Evolutionary conservation across 495 filamentous ascomycete genomes (phyloP).

Genomic region (Penicillium malachiteum): DNA sequence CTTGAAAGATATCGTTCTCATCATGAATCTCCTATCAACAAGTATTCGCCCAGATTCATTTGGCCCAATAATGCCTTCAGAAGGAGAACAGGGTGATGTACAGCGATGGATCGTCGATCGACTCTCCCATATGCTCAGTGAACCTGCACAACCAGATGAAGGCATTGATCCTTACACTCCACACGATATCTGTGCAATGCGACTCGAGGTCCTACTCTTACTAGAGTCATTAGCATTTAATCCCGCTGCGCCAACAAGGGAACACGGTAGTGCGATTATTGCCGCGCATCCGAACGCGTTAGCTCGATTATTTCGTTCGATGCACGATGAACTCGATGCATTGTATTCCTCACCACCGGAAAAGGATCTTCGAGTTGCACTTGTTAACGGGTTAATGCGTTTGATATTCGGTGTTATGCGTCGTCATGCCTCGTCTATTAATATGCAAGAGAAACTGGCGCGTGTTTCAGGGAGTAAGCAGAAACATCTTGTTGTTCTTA

Average conservation of each 20-base stretch:
- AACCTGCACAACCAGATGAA: constrained; percentile 49
- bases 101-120: constrained; percentile 62
- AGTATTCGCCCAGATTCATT: constrained; percentile 58
- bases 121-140: constrained; percentile 58
- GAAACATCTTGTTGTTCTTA: constrained; percentile 64
- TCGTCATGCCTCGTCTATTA: constrained; percentile 45
- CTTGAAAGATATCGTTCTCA: constrained; percentile 57
- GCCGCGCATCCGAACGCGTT: constrained; percentile 55
- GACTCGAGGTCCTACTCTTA: constrained; percentile 56
- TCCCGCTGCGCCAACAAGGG: constrained; percentile 29
- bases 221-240: constrained; percentile 51
- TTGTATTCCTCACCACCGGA: constrained; percentile 55
- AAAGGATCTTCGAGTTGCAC: constrained; percentile 34
- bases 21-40: constrained; percentile 57
- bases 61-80: constrained; percentile 56
- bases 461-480: constrained; percentile 59
- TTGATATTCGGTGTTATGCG: constrained; percentile 59
- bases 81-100: constrained; percentile 50
- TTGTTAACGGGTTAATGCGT: constrained; percentile 62
- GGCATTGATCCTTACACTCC: constrained; percentile 48
- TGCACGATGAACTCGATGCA: constrained; percentile 62
- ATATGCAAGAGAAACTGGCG: constrained; percentile 57
- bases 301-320: constrained; percentile 58
- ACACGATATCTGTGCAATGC: constrained; percentile 54
- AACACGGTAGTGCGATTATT: constrained; percentile 53